Evolutionary conservation across 73 alveolate species (phyloP).

Genomic region (Tetrahymena borealis): DNA sequence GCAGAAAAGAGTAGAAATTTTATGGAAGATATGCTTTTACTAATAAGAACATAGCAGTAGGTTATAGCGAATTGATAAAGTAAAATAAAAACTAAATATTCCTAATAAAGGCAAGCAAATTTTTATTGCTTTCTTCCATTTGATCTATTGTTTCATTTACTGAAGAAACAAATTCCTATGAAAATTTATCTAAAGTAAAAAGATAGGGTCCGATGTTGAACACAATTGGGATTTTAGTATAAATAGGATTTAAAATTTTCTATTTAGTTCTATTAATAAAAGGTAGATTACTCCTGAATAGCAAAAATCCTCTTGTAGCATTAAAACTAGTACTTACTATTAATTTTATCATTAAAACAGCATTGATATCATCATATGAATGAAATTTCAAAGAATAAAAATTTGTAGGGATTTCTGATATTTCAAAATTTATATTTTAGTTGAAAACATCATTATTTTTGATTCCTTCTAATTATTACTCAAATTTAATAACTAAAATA

Average conservation of each 20-base stretch:
- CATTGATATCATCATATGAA: background rate
- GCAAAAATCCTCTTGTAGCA: background rate
- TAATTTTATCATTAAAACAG: background rate
- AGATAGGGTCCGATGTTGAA: background rate
- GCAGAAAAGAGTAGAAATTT: background rate
- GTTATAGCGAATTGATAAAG: background rate
- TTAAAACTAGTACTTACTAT: background rate
- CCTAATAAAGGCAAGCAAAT: background rate
- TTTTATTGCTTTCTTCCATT: background rate
- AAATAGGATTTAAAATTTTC: background rate
- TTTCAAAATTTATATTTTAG: no score
- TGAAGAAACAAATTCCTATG: background rate
- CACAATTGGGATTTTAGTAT: background rate
- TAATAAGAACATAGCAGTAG: background rate
- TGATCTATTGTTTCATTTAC: background rate
- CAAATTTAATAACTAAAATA: background rate
- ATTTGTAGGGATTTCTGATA: background rate
- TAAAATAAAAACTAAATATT: background rate
- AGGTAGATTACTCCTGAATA: background rate
- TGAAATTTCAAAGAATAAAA: background rate
- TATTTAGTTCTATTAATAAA: background rate
- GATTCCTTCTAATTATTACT: background rate
- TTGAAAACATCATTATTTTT: no score
- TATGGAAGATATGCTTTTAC: background rate
- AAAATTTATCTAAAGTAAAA: background rate